Conservation (phyloP, 106 monocot genomes). For the Narthecium ossifragum region DNA sequence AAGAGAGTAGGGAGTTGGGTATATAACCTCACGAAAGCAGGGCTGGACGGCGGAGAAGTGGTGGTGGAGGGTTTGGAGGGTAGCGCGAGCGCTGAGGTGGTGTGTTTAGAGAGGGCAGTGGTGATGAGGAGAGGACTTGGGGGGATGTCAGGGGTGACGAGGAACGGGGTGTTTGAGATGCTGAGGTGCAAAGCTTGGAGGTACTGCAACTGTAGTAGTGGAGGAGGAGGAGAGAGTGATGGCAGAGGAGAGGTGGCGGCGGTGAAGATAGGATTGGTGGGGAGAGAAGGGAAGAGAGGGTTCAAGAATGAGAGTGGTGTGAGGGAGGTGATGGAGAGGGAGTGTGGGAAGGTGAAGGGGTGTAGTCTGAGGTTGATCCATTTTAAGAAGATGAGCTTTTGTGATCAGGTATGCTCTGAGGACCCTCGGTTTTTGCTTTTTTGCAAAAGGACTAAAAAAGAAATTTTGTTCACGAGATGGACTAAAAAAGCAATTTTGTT, state of each 20-base stretch:
- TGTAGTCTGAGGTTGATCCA: not conserved
- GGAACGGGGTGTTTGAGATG: conserved; percentile 12
- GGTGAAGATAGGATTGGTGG: conserved; percentile 6
- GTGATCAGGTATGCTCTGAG: conserved; percentile 14
- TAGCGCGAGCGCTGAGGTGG: not conserved
- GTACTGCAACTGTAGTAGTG: not conserved
- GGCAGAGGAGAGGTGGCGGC: not conserved
- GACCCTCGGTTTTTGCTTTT: too few relatives aligned
- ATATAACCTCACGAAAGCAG: conserved; percentile 1
- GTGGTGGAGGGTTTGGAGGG: not conserved
- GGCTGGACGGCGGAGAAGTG: conserved; percentile 5
- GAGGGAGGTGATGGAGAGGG: conserved; percentile 15
- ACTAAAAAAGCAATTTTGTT: too few relatives aligned
- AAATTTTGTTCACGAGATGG: too few relatives aligned
- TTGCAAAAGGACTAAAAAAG: too few relatives aligned
- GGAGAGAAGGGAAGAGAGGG: conserved; percentile 15
- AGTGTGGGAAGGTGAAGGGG: not conserved
- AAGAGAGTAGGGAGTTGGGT: conserved; percentile 16
- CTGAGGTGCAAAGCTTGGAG: conserved; percentile 14
- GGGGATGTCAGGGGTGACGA: conserved; percentile 12
- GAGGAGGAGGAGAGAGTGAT: too few relatives aligned
- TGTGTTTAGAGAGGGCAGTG: conserved; percentile 27
- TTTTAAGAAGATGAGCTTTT: conserved; percentile 9
- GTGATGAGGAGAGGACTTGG: conserved; percentile 19
- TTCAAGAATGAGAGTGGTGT: conserved; percentile 15